These are phyloP conservation scores for Diaporthe destruens DNA, from an alignment of 2,329 filamentous ascomycete species.

Conservation along the genomic window DNA sequence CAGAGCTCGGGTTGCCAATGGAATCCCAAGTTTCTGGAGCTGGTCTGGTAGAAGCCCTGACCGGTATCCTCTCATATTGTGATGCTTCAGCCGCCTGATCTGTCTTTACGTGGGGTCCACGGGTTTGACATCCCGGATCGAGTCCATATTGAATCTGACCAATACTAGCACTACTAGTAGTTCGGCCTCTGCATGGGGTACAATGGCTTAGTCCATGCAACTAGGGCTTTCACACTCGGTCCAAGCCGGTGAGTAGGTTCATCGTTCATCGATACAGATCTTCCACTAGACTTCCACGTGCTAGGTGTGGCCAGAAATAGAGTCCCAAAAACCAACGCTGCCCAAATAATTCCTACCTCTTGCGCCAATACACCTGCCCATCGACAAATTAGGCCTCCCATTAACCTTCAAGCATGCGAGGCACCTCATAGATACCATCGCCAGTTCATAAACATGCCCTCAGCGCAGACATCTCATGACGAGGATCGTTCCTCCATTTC, in stretches of 20 bases:
- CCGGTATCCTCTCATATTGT: too few species aligned
- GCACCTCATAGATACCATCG: not conserved
- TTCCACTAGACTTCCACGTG: not conserved
- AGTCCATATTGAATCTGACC: not conserved
- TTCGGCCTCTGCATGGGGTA: accelerated
- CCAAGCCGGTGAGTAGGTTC: not conserved
- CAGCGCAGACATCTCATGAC: not conserved
- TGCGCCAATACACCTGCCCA: not conserved
- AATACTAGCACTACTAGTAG: not conserved
- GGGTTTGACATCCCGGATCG: not conserved
- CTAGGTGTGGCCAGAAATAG: not conserved
- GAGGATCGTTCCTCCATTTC: not conserved
- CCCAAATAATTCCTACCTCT: not conserved
- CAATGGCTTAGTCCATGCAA: not conserved
- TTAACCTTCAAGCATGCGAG: too few species aligned
- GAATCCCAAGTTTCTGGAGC: constrained; percentile 72
- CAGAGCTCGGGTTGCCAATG: constrained; percentile 71
- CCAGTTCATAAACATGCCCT: accelerated
- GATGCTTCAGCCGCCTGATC: too few species aligned
- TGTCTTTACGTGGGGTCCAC: too few species aligned
- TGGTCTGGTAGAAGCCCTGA: too few species aligned
- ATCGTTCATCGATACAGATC: not conserved
- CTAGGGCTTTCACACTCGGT: not conserved
- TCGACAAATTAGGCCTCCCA: not conserved
- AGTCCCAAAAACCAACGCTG: not conserved